Evolutionary conservation across 129 eudicot species (phyloP).

Genomic region (Chrysanthemum lavandulifolium): DNA sequence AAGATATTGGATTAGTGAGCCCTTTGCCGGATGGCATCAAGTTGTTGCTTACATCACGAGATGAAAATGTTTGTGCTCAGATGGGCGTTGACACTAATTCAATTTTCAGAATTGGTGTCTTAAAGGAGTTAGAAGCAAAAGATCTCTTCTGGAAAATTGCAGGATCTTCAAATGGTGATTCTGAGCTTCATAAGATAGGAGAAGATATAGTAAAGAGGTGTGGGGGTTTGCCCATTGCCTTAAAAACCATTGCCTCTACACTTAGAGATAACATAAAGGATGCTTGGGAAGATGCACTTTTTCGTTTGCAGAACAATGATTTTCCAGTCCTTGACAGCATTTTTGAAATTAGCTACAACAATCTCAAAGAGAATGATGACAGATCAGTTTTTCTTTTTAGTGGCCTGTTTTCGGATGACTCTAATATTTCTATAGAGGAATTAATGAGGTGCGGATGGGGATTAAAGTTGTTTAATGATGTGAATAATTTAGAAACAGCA

Average conservation of each 20-base stretch:
- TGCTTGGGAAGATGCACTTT: not conserved
- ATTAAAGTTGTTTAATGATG: not conserved
- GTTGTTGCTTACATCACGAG: not conserved
- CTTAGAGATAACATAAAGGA: too few species aligned
- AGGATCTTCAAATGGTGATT: too few species aligned
- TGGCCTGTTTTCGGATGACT: not conserved
- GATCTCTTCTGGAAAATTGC: not conserved
- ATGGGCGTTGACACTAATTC: not conserved
- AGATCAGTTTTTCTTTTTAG: not conserved
- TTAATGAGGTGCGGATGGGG: not conserved
- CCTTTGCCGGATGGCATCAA: not conserved
- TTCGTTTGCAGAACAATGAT: not conserved
- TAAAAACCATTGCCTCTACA: not conserved
- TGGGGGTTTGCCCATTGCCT: not conserved
- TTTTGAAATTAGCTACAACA: not conserved
- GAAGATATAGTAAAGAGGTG: not conserved
- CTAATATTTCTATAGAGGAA: not conserved
- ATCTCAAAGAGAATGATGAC: not conserved
- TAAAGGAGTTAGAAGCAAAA: not conserved
- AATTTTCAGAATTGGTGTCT: not conserved
- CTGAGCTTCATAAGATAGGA: too few species aligned
- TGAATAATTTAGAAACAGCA: not conserved
- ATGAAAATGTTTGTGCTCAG: not conserved
- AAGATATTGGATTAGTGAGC: not conserved
- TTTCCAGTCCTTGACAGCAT: not conserved